phyloP scores from a whole-genome alignment of 768 basidiomycete genomes.

The Phanerochaete sordida region DNA sequence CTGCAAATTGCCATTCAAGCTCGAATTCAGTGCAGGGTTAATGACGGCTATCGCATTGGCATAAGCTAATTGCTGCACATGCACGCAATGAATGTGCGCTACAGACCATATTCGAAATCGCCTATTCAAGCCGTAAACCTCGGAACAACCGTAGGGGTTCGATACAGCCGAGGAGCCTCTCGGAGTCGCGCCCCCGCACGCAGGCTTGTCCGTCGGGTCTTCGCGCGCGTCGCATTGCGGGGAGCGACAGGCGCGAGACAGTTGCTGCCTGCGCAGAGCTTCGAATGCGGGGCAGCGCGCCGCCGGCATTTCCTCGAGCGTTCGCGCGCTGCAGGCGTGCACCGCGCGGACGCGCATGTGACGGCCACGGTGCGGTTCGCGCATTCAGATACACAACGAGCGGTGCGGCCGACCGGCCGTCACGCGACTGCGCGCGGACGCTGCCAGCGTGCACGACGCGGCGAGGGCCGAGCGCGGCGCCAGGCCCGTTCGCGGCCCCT shows the following conservation, averaged over 20 bases:
- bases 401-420: neutral
- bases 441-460: neutral
- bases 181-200: neutral
- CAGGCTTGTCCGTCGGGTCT: too few relatives aligned
- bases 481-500: too few relatives aligned
- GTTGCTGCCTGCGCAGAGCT: neutral
- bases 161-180: constrained; percentile 4
- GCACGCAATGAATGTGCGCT: neutral
- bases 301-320: constrained; percentile 6
- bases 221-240: too few relatives aligned
- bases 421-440: neutral
- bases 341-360: neutral
- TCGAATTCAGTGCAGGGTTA: neutral
- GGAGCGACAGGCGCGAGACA: neutral
- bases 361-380: neutral
- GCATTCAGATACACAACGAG: neutral
- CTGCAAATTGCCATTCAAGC: neutral
- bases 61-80: neutral
- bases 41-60: neutral
- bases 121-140: constrained; percentile 3
- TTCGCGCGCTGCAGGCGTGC: neutral
- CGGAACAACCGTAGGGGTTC: constrained; percentile 7
- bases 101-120: neutral
- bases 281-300: neutral
- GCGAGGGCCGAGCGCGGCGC: neutral